phyloP scores from a whole-genome alignment of 345 rosid species.

The Aurinia saxatilis region DNA sequence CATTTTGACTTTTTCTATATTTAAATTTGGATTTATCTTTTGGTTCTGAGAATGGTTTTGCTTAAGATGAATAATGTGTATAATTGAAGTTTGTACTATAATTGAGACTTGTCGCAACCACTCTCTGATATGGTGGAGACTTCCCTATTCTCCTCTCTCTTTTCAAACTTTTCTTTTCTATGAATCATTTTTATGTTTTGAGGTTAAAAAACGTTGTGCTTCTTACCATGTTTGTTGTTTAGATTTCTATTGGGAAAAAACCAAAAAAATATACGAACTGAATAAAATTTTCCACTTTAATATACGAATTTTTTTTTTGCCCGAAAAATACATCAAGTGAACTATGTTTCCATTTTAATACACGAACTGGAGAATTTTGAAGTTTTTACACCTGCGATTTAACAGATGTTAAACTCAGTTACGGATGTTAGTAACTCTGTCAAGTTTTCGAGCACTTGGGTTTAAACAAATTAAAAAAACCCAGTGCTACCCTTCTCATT shows the following conservation, averaged over 20 bases:
- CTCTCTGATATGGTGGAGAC: not conserved
- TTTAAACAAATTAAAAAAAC: no score
- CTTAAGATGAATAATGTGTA: slow-evolving; percentile 15
- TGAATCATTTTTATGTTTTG: not conserved
- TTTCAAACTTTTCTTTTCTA: not conserved
- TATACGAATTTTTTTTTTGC: no score
- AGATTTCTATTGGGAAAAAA: not conserved
- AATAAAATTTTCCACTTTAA: no score
- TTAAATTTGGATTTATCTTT: slow-evolving; percentile 10
- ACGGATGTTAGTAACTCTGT: no score
- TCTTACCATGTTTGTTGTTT: not conserved
- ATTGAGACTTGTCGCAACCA: slow-evolving; percentile 10
- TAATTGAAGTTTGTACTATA: slow-evolving; percentile 20
- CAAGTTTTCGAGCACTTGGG: no score
- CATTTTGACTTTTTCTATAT: slow-evolving; percentile 24
- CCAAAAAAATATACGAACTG: no score
- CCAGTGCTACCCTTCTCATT: no score
- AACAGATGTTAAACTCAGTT: no score
- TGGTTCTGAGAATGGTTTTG: slow-evolving; percentile 1
- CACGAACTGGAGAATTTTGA: no score
- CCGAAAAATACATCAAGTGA: no score
- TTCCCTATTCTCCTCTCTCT: not conserved
- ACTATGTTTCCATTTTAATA: no score
- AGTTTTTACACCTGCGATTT: no score
- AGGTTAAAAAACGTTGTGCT: not conserved